A percentile compares a stretch with the other conserved stretches of the same genome.
Evolutionary conservation across 176 grass and related monocot species (phyloP).

Genomic region (Bonia amplexicaulis): DNA sequence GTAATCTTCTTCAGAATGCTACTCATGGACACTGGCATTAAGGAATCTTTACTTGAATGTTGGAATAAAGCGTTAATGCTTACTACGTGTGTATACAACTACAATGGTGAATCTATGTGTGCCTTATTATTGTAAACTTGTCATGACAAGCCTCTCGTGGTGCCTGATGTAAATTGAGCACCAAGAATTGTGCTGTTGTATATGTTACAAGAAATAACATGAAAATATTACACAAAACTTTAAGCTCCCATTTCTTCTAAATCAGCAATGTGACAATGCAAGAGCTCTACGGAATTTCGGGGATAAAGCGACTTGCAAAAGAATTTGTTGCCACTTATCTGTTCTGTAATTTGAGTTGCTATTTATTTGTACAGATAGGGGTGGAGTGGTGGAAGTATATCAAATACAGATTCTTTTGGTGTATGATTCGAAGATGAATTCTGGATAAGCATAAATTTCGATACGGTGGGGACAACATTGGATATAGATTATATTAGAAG

Average conservation of each 20-base stretch:
- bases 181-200: conserved; percentile 20
- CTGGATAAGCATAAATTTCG: neutral
- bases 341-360: neutral
- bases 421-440: neutral
- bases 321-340: neutral
- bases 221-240: neutral
- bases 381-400: neutral
- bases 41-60: neutral
- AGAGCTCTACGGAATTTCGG: neutral
- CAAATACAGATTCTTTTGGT: neutral
- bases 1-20: conserved; percentile 29
- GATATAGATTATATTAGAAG: neutral
- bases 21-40: neutral
- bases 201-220: conserved; percentile 1
- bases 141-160: conserved; percentile 9
- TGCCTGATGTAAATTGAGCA: conserved; percentile 40
- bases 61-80: conserved; percentile 18
- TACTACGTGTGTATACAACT: conserved; percentile 12
- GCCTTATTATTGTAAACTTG: neutral
- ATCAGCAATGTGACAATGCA: neutral
- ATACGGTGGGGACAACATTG: neutral
- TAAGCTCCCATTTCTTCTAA: neutral
- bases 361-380: too few relatives aligned
- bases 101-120: neutral
- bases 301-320: neutral